Conservation (phyloP, 345 rosid species). For the Crucihimalaya himalaica region DNA sequence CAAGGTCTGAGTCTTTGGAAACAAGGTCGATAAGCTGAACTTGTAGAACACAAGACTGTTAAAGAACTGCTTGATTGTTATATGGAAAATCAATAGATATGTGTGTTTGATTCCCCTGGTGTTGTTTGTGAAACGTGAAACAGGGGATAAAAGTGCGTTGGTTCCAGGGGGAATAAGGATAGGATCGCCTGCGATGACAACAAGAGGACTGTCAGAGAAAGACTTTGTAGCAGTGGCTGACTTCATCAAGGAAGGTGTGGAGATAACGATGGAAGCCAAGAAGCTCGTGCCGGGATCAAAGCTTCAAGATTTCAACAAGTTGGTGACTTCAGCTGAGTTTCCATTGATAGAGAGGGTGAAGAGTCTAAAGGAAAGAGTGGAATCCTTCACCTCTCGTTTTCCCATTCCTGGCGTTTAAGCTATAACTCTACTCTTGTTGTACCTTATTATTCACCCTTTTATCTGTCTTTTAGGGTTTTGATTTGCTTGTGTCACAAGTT, state of each 20-base stretch:
- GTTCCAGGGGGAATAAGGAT: constrained; percentile 95
- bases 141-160: constrained; percentile 88
- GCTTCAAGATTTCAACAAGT: constrained; percentile 80
- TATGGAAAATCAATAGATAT: too few species aligned
- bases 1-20: too few species aligned
- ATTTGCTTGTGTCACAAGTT: constrained; percentile 22
- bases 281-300: constrained; percentile 56
- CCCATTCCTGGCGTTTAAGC: constrained; percentile 76
- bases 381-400: constrained; percentile 69
- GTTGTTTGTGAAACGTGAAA: constrained; percentile 19
- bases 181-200: constrained; percentile 94
- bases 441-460: not conserved
- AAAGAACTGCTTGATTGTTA: too few species aligned
- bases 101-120: too few species aligned
- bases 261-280: constrained; percentile 69
- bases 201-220: constrained; percentile 75
- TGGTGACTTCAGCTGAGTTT: constrained; percentile 60
- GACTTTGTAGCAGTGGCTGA: constrained; percentile 73
- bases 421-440: constrained; percentile 1
- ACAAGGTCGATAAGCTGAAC: too few species aligned
- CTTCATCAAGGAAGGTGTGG: constrained; percentile 84
- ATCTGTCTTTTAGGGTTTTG: not conserved
- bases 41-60: not conserved
- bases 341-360: constrained; percentile 52
- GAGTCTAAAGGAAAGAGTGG: constrained; percentile 61